These are phyloP conservation scores for Crotalaria pallida DNA, from an alignment of 306 rosid species.

Conservation along the genomic window DNA sequence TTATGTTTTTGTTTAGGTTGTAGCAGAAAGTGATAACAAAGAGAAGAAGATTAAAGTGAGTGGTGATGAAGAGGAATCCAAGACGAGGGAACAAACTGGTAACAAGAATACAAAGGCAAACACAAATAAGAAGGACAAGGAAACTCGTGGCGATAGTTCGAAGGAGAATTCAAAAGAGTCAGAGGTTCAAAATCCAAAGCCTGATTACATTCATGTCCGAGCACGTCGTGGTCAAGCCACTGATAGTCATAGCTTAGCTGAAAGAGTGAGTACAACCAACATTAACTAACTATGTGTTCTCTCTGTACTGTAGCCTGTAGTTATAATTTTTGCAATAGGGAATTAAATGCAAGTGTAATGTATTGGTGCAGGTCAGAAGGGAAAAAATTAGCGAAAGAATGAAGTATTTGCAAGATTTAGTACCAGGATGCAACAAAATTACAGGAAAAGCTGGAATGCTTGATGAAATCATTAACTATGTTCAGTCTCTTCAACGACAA, in stretches of 20 bases:
- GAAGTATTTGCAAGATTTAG: conserved; percentile 93
- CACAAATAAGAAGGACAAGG: conserved; percentile 35
- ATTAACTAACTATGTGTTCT: not conserved
- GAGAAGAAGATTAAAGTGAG: conserved; percentile 53
- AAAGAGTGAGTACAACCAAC: conserved; percentile 67
- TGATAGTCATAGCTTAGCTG: conserved; percentile 94
- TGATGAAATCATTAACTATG: conserved; percentile 90
- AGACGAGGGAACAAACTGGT: conserved; percentile 44
- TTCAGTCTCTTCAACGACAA: conserved; percentile 84
- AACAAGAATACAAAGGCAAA: conserved; percentile 24
- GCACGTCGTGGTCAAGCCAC: conserved; percentile 98
- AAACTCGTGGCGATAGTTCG: conserved; percentile 48
- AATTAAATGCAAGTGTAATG: not conserved
- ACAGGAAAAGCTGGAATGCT: conserved; percentile 99
- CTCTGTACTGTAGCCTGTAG: not conserved
- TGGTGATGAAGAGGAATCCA: conserved; percentile 67
- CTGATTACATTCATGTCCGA: conserved; percentile 85
- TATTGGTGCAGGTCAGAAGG: conserved; percentile 75
- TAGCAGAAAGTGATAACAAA: conserved; percentile 32
- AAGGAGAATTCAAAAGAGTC: conserved; percentile 76
- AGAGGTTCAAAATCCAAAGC: conserved; percentile 74
- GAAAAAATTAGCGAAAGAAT: conserved; percentile 94
- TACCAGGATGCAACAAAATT: conserved; percentile 94
- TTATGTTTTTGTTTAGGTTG: conserved; percentile 22
- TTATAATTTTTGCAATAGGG: not conserved